Evolutionary conservation across 2,329 filamentous ascomycete species (phyloP).

Genomic region (Diplodia intermedia): DNA sequence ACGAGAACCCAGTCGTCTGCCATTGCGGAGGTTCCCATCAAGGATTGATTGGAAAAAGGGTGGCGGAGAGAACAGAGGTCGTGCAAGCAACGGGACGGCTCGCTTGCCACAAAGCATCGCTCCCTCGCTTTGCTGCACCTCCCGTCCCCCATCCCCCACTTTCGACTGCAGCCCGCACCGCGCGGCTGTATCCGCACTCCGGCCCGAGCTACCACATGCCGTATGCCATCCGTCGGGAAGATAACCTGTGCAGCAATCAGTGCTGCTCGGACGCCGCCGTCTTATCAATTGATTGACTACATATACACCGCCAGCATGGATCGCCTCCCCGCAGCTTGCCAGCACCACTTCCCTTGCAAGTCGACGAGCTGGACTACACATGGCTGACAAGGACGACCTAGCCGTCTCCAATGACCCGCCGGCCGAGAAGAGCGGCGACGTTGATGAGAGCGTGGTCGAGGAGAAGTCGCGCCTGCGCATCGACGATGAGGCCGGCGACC

Average conservation of each 20-base stretch:
- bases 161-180: conserved; percentile 4
- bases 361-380: neutral
- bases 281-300: conserved; percentile 9
- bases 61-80: neutral
- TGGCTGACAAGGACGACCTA: conserved; percentile 12
- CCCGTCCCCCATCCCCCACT: conserved; percentile 19
- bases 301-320: conserved; percentile 7
- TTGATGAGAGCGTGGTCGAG: conserved; percentile 1
- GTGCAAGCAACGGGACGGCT: neutral
- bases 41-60: neutral
- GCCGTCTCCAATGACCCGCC: neutral
- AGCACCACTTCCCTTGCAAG: too few relatives aligned
- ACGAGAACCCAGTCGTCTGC: conserved; percentile 27
- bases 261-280: neutral
- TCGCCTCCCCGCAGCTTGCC: neutral
- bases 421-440: conserved; percentile 6
- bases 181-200: conserved; percentile 16
- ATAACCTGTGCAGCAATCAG: neutral
- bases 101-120: neutral
- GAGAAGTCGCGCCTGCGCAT: conserved; percentile 22
- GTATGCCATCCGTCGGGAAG: neutral
- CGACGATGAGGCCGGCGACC: conserved; percentile 21
- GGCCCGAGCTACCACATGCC: neutral
- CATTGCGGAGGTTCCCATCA: neutral
- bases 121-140: neutral